Percentiles rank a stretch among this genome's conserved stretches.
These are phyloP conservation scores for Ceratobasidium sp. DNA, from an alignment of 1,284 basidiomycete species.

Conservation along the genomic window DNA sequence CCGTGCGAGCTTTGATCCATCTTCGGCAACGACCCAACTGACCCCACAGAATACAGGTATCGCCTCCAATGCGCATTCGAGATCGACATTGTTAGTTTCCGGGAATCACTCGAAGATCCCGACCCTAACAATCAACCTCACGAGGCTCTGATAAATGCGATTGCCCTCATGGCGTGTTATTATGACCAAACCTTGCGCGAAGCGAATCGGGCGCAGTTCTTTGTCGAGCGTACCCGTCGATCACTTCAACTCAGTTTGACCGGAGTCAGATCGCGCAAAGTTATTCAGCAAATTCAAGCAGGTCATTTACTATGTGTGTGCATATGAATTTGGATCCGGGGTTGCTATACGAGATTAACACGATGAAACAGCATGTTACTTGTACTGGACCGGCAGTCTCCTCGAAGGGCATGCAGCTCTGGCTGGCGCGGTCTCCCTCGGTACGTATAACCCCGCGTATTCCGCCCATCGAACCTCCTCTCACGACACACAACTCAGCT, in stretches of 20 bases:
- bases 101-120: constrained; percentile 32
- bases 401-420: constrained; percentile 28
- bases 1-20: background rate
- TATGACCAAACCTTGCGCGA: constrained; percentile 11
- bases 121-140: constrained; percentile 36
- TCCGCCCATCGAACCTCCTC: background rate
- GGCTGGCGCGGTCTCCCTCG: constrained; percentile 20
- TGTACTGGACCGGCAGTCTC: constrained; percentile 32
- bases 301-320: constrained; percentile 20
- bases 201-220: constrained; percentile 46
- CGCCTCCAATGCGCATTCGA: constrained; percentile 32
- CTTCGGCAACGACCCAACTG: background rate
- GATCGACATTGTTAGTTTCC: constrained; percentile 18
- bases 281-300: constrained; percentile 50
- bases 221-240: constrained; percentile 56
- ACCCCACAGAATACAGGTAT: background rate
- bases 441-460: background rate
- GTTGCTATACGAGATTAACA: background rate
- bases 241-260: constrained; percentile 51
- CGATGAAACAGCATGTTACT: constrained; percentile 14
- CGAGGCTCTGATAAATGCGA: constrained; percentile 40
- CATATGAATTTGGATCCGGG: background rate
- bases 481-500: constrained; percentile 7
- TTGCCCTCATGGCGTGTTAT: constrained; percentile 36
- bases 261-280: constrained; percentile 53